Evolutionary conservation across 2,329 filamentous ascomycete genomes (phyloP).

Genomic region (Pseudonectria buxi): DNA sequence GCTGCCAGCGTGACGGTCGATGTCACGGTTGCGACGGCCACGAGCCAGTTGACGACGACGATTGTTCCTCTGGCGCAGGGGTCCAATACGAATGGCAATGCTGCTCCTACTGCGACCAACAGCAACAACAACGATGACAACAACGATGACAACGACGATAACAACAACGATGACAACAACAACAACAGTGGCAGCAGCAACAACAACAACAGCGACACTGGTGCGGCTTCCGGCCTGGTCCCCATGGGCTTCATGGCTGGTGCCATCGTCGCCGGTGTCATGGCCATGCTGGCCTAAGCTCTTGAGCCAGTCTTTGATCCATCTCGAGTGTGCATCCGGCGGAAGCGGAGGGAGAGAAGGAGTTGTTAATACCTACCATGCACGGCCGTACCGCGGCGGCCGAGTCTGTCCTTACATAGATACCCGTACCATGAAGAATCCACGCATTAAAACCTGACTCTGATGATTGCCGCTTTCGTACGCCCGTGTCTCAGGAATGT

Average conservation of each 20-base stretch:
- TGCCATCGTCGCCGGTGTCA: slow-evolving; percentile 11
- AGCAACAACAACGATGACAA: slow-evolving; percentile 1
- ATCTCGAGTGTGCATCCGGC: no score
- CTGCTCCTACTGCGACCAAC: slow-evolving; percentile 8
- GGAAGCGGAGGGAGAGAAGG: no score
- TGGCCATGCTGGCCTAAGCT: slow-evolving; percentile 14
- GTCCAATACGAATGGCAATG: no score
- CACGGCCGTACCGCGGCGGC: no score
- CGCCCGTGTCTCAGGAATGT: no score
- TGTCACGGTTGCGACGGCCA: slow-evolving; percentile 26
- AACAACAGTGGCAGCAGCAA: not conserved
- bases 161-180: slow-evolving; percentile 6
- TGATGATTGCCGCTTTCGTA: no score
- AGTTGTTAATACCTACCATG: no score
- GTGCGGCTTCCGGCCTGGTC: slow-evolving; percentile 11
- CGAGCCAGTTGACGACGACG: slow-evolving; percentile 30
- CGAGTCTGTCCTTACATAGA: no score
- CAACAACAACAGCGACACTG: slow-evolving; percentile 9
- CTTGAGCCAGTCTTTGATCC: no score
- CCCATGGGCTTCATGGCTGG: slow-evolving; percentile 11
- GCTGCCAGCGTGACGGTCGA: slow-evolving; percentile 27
- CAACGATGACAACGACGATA: slow-evolving; percentile 1
- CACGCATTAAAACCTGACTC: no score
- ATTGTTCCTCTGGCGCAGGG: no score
- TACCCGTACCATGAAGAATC: no score